phyloP scores from a whole-genome alignment of 192 early-diverging fungal genomes.

The Coemansia asiatica region DNA sequence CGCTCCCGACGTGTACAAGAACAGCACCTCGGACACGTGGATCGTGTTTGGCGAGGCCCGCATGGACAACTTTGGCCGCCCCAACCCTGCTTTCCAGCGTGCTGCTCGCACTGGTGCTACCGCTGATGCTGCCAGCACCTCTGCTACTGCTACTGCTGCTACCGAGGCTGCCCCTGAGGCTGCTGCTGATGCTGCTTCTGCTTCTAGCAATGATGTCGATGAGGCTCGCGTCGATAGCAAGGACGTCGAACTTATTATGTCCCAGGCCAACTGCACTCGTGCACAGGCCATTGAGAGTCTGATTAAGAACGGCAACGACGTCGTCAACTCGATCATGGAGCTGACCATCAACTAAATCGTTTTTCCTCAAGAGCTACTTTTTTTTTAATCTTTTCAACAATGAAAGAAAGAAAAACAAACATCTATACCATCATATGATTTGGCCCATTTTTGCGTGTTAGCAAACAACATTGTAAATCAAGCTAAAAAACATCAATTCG shows the following conservation, averaged over 20 bases:
- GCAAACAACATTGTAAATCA: no score
- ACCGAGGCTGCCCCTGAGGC: conserved; percentile 35
- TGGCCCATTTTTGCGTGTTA: neutral
- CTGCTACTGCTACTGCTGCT: conserved; percentile 50
- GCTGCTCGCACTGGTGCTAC: conserved; percentile 30
- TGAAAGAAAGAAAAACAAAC: neutral
- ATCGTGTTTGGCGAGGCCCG: conserved; percentile 96
- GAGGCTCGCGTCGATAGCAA: conserved; percentile 80
- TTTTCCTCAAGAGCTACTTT: neutral
- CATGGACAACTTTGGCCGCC: conserved; percentile 77
- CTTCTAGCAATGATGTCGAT: conserved; percentile 72
- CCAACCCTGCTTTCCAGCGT: conserved; percentile 63
- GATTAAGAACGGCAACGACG: conserved; percentile 82
- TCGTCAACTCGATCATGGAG: conserved; percentile 97
- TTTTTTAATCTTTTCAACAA: no score
- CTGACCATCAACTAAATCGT: conserved; percentile 25
- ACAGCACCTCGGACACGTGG: conserved; percentile 84
- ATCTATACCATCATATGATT: neutral
- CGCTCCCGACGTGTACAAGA: conserved; percentile 93
- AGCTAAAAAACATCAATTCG: no score
- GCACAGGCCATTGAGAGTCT: conserved; percentile 90
- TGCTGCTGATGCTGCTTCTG: conserved; percentile 9
- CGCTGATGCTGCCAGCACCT: conserved; percentile 40
- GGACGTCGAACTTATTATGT: conserved; percentile 94
- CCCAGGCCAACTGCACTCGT: conserved; percentile 84